Conservation (phyloP, 345 rosid genomes). For the Erodium maritimum region DNA sequence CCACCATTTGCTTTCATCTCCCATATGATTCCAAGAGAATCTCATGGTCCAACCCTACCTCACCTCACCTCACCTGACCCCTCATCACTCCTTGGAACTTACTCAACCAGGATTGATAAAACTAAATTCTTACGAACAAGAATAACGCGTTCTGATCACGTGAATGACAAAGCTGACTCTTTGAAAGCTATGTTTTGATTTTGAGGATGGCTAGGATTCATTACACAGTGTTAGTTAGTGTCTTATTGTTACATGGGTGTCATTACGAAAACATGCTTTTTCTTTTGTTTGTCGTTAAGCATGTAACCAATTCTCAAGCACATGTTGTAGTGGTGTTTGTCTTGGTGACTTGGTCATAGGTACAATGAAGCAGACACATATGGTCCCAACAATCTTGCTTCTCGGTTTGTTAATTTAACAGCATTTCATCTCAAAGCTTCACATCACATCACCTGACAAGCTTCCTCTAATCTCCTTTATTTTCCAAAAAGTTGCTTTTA, state of each 20-base stretch:
- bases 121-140: too few relatives aligned
- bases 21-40: not conserved
- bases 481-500: not conserved
- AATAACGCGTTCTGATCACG: too few relatives aligned
- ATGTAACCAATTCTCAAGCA: constrained; percentile 9
- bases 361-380: not conserved
- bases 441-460: constrained; percentile 12
- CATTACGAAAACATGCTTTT: constrained; percentile 22
- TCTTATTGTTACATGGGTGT: constrained; percentile 7
- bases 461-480: not conserved
- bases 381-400: constrained; percentile 9
- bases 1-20: not conserved
- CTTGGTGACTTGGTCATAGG: not conserved
- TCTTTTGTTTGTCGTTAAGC: constrained; percentile 16
- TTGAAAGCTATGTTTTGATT: too few relatives aligned
- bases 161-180: too few relatives aligned
- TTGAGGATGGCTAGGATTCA: too few relatives aligned
- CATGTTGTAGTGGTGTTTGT: not conserved
- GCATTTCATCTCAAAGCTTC: constrained; percentile 9
- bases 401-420: constrained; percentile 13
- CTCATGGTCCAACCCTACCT: not conserved
- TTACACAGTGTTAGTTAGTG: not conserved
- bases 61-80: too few relatives aligned
- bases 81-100: too few relatives aligned
- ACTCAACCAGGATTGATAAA: too few relatives aligned